Base-by-base conservation (phyloP, 805 yeast genomes). In the Kodamaea fukazawae region DNA sequence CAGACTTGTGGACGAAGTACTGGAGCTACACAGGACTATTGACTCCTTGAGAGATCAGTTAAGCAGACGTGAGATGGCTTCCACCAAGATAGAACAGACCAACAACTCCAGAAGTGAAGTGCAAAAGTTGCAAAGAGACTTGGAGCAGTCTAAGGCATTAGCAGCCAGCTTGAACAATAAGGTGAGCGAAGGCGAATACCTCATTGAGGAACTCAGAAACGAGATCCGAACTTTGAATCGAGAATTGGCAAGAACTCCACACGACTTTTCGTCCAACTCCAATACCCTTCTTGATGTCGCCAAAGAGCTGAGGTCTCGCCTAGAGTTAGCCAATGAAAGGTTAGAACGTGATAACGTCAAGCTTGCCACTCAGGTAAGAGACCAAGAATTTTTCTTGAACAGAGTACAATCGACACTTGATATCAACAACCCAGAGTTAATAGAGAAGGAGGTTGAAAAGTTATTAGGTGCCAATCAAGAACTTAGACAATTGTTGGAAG, bases 81-180 rank as follows among this genome's bases (percentile, higher is more conserved):
- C 15, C 30, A 27, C 6, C 10, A 27, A 20, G 23, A 20, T 20
- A 6, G 23, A 20, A 5, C 23, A 20, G 23, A 6, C 23, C 6
- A 26, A 14, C n/a, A 8, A 26, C 23, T 20, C 35, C 4, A 14
- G 47, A 3, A 56, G 50, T 25, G 65, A 60, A 20, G 46, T 43
- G 12, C 55, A 51, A 17, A 59, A 55, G 38, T 43, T 34, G 25
- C 43, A 42, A 59, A 26, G 49, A 54, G 40, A 52, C 48, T 4
- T 63, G 58, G 35, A 44, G 57, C 20, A 47, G 50, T 18, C 46
- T 54, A 2, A 42, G 57, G 27, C 43, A 15, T 13, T 22, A 9
- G 7, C 25, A 20, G 13, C 16, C 7, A 11, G 23, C 5, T 32
- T 41, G 29, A 41, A 36, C 12, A 28, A 11, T 13, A 28, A 32